Conservation (phyloP, 257 asterid species). For the Oldenlandia corymbosa region DNA sequence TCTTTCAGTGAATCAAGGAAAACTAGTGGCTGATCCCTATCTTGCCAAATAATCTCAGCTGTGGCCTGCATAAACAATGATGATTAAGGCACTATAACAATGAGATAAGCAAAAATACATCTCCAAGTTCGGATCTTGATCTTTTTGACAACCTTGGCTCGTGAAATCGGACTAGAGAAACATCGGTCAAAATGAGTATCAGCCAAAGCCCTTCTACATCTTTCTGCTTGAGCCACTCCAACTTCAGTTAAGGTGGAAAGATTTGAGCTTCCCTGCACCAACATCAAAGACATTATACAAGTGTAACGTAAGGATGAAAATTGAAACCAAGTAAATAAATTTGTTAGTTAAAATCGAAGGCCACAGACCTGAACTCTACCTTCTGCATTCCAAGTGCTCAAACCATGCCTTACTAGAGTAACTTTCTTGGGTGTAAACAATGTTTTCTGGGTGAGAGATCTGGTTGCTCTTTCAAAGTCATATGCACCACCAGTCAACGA, state of each 20-base stretch:
- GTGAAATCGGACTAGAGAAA: slow-evolving; percentile 76
- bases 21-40: slow-evolving; percentile 59
- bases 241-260: slow-evolving; percentile 56
- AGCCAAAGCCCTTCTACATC: slow-evolving; percentile 49
- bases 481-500: slow-evolving; percentile 65
- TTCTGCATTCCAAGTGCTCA: slow-evolving; percentile 78
- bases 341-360: slow-evolving; percentile 7
- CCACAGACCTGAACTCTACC: slow-evolving; percentile 67
- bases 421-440: slow-evolving; percentile 67
- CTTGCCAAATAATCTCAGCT: slow-evolving; percentile 73
- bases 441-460: slow-evolving; percentile 44
- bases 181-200: slow-evolving; percentile 58
- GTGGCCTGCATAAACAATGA: slow-evolving; percentile 49
- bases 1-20: slow-evolving; percentile 71
- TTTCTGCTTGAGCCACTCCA: slow-evolving; percentile 57
- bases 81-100: slow-evolving; percentile 4
- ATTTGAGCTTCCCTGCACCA: slow-evolving; percentile 72
- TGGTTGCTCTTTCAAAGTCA: slow-evolving; percentile 57
- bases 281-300: neutral
- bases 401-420: slow-evolving; percentile 67
- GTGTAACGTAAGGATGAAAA: neutral
- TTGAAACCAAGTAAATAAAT: neutral
- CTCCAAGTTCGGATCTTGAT: neutral
- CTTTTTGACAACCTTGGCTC: slow-evolving; percentile 65
- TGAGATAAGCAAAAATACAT: neutral